Conservation (phyloP, 2,329 filamentous ascomycete genomes). For the Teratosphaeria epicoccoides region DNA sequence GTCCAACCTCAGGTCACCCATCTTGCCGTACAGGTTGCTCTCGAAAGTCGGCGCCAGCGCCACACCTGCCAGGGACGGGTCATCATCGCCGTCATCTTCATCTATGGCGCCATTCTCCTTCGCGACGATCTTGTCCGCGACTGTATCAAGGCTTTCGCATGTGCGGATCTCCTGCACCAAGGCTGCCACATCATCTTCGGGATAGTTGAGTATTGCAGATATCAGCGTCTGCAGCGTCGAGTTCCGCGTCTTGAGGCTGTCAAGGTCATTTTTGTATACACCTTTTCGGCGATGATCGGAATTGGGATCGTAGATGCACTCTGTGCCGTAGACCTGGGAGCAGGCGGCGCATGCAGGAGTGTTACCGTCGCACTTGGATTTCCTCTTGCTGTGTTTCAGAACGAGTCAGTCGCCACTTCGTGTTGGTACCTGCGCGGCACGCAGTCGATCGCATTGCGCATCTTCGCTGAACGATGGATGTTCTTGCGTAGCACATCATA, state of each 20-base stretch:
- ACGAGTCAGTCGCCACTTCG: constrained; percentile 4
- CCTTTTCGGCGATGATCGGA: constrained; percentile 94
- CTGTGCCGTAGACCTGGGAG: constrained; percentile 79
- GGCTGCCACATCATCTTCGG: constrained; percentile 72
- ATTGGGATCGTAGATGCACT: constrained; percentile 90
- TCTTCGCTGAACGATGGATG: background rate
- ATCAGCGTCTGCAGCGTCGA: constrained; percentile 87
- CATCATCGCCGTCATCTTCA: constrained; percentile 35
- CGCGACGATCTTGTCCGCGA: constrained; percentile 49
- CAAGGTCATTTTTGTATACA: constrained; percentile 88
- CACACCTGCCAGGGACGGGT: constrained; percentile 19
- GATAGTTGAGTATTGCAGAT: constrained; percentile 81
- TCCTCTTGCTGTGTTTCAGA: constrained; percentile 21
- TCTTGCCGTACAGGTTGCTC: constrained; percentile 76
- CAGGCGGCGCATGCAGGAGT: constrained; percentile 91
- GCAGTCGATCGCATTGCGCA: background rate
- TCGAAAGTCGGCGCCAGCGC: constrained; percentile 47
- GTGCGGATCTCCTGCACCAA: constrained; percentile 81
- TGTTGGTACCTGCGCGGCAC: background rate
- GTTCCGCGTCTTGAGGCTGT: constrained; percentile 74
- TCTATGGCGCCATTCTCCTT: constrained; percentile 39
- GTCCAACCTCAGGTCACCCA: constrained; percentile 80
- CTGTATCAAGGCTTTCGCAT: constrained; percentile 62
- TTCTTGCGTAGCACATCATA: background rate
- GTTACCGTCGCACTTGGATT: constrained; percentile 67